These are phyloP conservation scores for Xylariaceae sp. DNA, from an alignment of 2,329 filamentous ascomycete species.

Conservation along the genomic window DNA sequence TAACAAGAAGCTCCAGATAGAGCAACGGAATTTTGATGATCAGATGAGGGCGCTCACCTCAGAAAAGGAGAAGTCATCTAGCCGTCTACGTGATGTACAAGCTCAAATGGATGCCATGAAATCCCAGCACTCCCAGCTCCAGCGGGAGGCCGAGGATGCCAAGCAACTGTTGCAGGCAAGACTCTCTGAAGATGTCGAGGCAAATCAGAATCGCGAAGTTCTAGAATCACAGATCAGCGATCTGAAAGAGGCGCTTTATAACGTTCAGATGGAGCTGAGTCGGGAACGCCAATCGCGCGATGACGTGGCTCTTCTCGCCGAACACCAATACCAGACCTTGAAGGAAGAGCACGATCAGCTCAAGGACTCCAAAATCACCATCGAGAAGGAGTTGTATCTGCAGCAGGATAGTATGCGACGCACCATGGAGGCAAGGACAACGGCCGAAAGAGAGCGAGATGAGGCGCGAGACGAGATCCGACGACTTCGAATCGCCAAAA, in stretches of 20 bases:
- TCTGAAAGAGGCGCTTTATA: conserved; percentile 82
- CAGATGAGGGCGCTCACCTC: conserved; percentile 71
- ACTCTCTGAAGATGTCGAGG: conserved; percentile 86
- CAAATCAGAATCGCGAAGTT: conserved; percentile 77
- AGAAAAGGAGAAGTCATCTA: conserved; percentile 79
- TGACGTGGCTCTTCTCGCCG: conserved; percentile 86
- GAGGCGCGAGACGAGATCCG: conserved; percentile 87
- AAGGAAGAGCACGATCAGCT: conserved; percentile 83
- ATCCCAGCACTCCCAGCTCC: conserved; percentile 79
- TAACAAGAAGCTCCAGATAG: conserved; percentile 78
- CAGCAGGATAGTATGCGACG: conserved; percentile 90
- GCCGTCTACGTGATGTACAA: conserved; percentile 79
- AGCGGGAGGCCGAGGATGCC: conserved; percentile 87
- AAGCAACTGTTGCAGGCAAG: conserved; percentile 85
- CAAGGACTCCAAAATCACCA: conserved; percentile 93
- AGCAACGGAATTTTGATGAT: conserved; percentile 76
- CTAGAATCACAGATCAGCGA: conserved; percentile 86
- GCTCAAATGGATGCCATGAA: conserved; percentile 86
- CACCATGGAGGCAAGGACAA: conserved; percentile 77
- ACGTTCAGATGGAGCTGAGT: conserved; percentile 85
- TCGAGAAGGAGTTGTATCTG: conserved; percentile 96
- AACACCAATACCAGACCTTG: conserved; percentile 82
- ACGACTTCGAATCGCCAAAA: conserved; percentile 78
- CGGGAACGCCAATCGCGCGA: conserved; percentile 91
- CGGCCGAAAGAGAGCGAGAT: conserved; percentile 84